Percentiles rank a stretch among this genome's conserved stretches.
Conservation (phyloP, 2,329 filamentous ascomycete genomes). For the Arthrobotrys conoides region DNA sequence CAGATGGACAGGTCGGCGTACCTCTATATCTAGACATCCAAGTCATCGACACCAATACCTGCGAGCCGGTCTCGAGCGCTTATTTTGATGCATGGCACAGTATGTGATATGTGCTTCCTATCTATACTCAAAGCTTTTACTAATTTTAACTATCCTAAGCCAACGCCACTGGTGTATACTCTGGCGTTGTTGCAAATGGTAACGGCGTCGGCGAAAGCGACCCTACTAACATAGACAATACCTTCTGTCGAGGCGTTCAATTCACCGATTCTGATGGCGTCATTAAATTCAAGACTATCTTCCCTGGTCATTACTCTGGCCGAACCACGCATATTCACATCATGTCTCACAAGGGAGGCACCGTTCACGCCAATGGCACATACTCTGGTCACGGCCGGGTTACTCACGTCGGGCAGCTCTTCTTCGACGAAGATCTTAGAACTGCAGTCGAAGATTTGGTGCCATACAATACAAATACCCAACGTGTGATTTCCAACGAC, state of each 20-base stretch:
- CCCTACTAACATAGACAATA: constrained; percentile 65
- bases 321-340: constrained; percentile 71
- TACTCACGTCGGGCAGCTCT: constrained; percentile 76
- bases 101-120: constrained; percentile 63
- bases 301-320: constrained; percentile 70
- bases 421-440: constrained; percentile 75
- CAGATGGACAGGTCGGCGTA: constrained; percentile 70
- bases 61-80: constrained; percentile 70
- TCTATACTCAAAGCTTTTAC: constrained; percentile 21
- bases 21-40: constrained; percentile 71
- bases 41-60: constrained; percentile 72
- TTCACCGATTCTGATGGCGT: constrained; percentile 68
- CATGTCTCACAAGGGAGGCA: constrained; percentile 68
- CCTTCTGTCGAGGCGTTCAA: constrained; percentile 68
- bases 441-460: constrained; percentile 69
- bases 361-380: constrained; percentile 68
- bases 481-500: constrained; percentile 70
- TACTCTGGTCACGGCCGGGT: constrained; percentile 71
- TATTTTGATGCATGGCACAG: constrained; percentile 73
- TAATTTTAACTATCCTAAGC: constrained; percentile 61
- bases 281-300: constrained; percentile 68
- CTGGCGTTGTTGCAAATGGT: constrained; percentile 68
- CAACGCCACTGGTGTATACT: constrained; percentile 70
- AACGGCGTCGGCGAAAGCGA: constrained; percentile 68
- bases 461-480: constrained; percentile 70